Percentiles rank a stretch among this genome's conserved stretches.
phyloP scores from a whole-genome alignment of 2,329 filamentous ascomycete genomes.

The Colletotrichum brevisporum region DNA sequence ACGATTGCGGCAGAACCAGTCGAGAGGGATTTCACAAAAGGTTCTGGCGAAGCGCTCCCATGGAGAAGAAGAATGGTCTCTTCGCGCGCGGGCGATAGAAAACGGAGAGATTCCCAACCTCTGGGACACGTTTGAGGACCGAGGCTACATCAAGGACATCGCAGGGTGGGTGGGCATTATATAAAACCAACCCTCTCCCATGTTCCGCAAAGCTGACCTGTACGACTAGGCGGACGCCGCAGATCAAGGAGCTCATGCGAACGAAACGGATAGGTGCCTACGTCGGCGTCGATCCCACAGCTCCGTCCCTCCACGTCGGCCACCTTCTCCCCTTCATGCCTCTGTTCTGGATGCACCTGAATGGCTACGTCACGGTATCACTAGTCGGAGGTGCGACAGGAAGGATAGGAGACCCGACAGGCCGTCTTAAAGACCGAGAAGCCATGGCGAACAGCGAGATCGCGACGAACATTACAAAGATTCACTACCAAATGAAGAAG shows the following conservation, averaged over 20 bases:
- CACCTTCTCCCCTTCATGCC: conserved; percentile 87
- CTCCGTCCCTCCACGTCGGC: conserved; percentile 83
- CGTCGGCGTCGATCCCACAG: conserved; percentile 87
- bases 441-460: conserved; percentile 65
- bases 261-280: conserved; percentile 80
- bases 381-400: conserved; percentile 83
- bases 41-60: conserved; percentile 59
- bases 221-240: conserved; percentile 57
- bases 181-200: conserved; percentile 20
- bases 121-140: conserved; percentile 77
- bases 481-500: conserved; percentile 78
- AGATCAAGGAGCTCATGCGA: conserved; percentile 75
- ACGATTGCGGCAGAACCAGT: conserved; percentile 43
- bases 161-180: conserved; percentile 69
- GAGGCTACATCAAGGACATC: conserved; percentile 81
- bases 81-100: conserved; percentile 61
- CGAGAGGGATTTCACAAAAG: conserved; percentile 56
- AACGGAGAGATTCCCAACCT: conserved; percentile 66
- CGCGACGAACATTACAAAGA: conserved; percentile 75
- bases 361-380: conserved; percentile 78
- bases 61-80: conserved; percentile 63
- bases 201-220: conserved; percentile 16
- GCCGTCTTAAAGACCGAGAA: conserved; percentile 74
- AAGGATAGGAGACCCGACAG: conserved; percentile 84
- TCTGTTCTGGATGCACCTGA: conserved; percentile 85